phyloP scores from a whole-genome alignment of 768 basidiomycete species.

The Pisolithus albus region DNA sequence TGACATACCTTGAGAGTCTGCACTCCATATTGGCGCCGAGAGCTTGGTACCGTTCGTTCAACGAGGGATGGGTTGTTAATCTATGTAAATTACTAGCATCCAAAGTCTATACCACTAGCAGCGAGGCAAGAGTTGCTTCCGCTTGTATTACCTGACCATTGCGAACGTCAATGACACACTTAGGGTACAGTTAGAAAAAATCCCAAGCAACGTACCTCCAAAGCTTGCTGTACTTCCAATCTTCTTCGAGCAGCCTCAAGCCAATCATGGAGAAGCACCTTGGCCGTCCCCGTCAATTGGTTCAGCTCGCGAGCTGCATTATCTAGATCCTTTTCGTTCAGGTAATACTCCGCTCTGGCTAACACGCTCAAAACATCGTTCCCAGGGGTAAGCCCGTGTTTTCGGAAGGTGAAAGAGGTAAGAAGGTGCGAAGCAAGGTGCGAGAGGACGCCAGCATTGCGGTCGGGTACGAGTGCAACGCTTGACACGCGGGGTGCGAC shows the following conservation, averaged over 20 bases:
- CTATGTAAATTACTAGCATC: slow-evolving; percentile 9
- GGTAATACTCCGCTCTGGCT: slow-evolving; percentile 79
- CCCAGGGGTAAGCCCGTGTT: slow-evolving; percentile 66
- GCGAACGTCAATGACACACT: slow-evolving; percentile 8
- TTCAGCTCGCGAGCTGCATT: slow-evolving; percentile 84
- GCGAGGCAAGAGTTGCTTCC: slow-evolving; percentile 76
- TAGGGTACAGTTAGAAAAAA: background rate
- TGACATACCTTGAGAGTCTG: slow-evolving; percentile 78
- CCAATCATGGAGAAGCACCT: slow-evolving; percentile 77
- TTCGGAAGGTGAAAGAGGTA: slow-evolving; percentile 70
- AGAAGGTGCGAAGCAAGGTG: slow-evolving; percentile 78
- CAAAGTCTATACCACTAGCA: slow-evolving; percentile 58
- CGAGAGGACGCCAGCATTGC: slow-evolving; percentile 81
- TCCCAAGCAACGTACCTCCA: slow-evolving; percentile 51
- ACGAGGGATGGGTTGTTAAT: slow-evolving; percentile 13
- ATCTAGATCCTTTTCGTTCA: slow-evolving; percentile 88
- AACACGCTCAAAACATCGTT: slow-evolving; percentile 82
- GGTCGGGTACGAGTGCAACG: slow-evolving; percentile 91
- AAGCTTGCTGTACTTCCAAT: slow-evolving; percentile 86
- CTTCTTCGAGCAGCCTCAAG: slow-evolving; percentile 79
- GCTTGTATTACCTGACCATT: slow-evolving; percentile 62
- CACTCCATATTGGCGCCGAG: slow-evolving; percentile 29
- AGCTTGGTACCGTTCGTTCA: background rate
- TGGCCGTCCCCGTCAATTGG: slow-evolving; percentile 77
- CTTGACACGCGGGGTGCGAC: slow-evolving; percentile 79